Evolutionary conservation across 2,329 filamentous ascomycete species (phyloP), one percentile per base, ranked within the genome.

Genomic region (Bipolaris gigantea): DNA sequence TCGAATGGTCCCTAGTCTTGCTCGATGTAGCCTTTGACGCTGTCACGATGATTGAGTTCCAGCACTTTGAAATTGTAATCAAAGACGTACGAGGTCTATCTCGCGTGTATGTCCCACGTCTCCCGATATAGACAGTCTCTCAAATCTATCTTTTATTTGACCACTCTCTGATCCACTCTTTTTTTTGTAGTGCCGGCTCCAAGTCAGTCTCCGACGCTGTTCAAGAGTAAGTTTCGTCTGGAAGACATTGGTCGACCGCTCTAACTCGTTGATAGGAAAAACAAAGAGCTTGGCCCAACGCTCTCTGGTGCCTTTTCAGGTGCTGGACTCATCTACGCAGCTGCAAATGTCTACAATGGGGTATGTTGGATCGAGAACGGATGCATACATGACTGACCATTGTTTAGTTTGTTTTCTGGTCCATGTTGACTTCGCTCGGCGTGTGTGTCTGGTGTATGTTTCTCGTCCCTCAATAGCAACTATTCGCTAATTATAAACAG

Each of bases 31-130:
- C 85, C 27, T 99, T 99, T 77, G 94, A 99, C 78, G 91, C 94
- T 48, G 89, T 97, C 55, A 97, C 94, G 10, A 88, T 90, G 53
- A 80, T 96, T 67, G 94, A 99, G 79, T 99, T 97, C 79, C 83
- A 87, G 59, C 85, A 88, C 50, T 89, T 97, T 71, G 93, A 97
- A 75, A 79, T 99, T 68, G 83, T 92, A 64, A 82, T 99, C 61
- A 90, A 85, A 80, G 93, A 97, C 79, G 83, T 92, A 63, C 93
- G 92, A 79, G 92, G 92, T 62, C 79, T 88, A 72, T 94, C 89
- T 82, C 92, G 93, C 90, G 92, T 93, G 94, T 99, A 99, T 85
- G 94, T 99, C 80, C 85, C 87, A 80, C 89, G 89, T 89, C 92
- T 97, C 84, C 93, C 93, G 66, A 90, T 86, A 81, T 97, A 92